phyloP scores from a whole-genome alignment of 2,329 filamentous ascomycete genomes.

The Aspergillus alliaceus region DNA sequence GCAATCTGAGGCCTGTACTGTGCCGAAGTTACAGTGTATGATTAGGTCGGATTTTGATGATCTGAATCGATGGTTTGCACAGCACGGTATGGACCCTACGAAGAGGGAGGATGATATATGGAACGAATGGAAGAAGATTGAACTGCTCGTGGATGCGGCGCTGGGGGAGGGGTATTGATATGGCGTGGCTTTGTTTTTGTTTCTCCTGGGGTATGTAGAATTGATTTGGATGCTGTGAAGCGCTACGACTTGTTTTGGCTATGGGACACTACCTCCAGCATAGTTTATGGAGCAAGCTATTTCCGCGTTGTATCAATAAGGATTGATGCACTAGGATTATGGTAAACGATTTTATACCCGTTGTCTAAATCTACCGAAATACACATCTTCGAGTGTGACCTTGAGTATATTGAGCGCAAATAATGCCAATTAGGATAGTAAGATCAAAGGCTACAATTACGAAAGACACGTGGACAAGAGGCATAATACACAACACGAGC shows the following conservation, averaged over 20 bases:
- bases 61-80: constrained; percentile 27
- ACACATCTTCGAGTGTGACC: too few species aligned
- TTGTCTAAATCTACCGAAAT: too few species aligned
- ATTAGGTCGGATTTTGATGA: constrained; percentile 26
- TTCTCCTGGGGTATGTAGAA: too few species aligned
- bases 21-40: constrained; percentile 31
- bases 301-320: too few species aligned
- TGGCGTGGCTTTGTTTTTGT: not conserved
- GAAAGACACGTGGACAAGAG: rapidly evolving
- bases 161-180: constrained; percentile 23
- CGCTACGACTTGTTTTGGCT: too few species aligned
- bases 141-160: constrained; percentile 30
- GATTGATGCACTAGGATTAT: too few species aligned
- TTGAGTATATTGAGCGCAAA: too few species aligned
- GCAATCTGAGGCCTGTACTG: constrained; percentile 26
- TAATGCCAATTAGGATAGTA: not conserved
- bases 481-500: not conserved
- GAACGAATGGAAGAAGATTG: constrained; percentile 53
- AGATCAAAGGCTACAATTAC: not conserved
- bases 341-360: too few species aligned
- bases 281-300: too few species aligned
- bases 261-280: too few species aligned
- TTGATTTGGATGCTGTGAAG: too few species aligned
- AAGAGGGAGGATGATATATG: constrained; percentile 22
- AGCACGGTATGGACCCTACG: constrained; percentile 27